Conservation (phyloP, 148 eudicot species). For the Cornus suecica region DNA sequence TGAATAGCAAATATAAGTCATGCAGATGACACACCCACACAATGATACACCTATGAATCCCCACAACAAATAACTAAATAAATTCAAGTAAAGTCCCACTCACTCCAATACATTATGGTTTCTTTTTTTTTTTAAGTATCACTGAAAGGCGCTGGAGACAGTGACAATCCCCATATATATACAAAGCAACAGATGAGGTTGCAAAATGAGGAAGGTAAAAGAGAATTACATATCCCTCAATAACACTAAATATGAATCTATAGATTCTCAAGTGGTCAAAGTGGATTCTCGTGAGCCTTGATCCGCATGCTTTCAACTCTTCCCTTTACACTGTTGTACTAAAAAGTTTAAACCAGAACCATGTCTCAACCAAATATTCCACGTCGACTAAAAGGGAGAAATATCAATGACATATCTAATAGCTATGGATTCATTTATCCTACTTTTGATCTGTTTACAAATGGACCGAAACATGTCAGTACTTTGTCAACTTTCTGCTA, state of each 20-base stretch:
- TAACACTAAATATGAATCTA: too few species aligned
- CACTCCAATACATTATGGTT: background rate
- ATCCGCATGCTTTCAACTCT: background rate
- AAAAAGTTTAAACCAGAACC: background rate
- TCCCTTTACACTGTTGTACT: background rate
- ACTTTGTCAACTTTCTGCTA: too few species aligned
- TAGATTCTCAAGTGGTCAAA: background rate
- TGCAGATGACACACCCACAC: background rate
- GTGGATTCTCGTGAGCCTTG: background rate
- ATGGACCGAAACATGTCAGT: too few species aligned
- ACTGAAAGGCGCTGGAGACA: too few species aligned
- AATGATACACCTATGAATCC: background rate
- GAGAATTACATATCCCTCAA: too few species aligned
- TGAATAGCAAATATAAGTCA: constrained; percentile 12
- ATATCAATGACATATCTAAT: too few species aligned
- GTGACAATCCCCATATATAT: too few species aligned
- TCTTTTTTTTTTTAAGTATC: too few species aligned
- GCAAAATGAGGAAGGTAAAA: background rate
- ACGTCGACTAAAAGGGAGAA: too few species aligned
- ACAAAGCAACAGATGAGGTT: background rate
- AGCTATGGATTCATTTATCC: too few species aligned
- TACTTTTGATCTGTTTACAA: too few species aligned
- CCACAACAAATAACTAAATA: background rate
- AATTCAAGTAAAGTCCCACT: background rate
- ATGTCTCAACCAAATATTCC: background rate